Percentiles rank a stretch among this genome's conserved stretches.
phyloP scores from a whole-genome alignment of 495 filamentous ascomycete species.

The Xylaria scruposa region DNA sequence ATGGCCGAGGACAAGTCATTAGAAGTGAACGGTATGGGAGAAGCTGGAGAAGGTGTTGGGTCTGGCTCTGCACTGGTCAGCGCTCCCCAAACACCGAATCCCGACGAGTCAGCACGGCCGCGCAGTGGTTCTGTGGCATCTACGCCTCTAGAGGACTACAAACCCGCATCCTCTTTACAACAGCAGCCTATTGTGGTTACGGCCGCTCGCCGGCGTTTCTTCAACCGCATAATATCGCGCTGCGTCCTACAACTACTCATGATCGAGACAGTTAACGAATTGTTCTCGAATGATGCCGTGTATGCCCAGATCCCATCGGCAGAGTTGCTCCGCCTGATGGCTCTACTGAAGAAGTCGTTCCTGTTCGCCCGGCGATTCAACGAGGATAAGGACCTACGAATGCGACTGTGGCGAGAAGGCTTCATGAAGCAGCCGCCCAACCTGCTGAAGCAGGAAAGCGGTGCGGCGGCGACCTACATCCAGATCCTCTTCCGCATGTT shows the following conservation, averaged over 20 bases:
- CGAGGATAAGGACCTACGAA: slow-evolving; percentile 91
- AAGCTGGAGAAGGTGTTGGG: slow-evolving; percentile 39
- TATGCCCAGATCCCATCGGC: slow-evolving; percentile 89
- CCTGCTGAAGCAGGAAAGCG: slow-evolving; percentile 95
- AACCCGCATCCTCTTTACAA: slow-evolving; percentile 71
- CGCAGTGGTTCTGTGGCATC: slow-evolving; percentile 41
- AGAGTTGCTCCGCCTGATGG: slow-evolving; percentile 91
- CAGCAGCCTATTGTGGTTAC: slow-evolving; percentile 92
- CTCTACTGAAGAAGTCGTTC: slow-evolving; percentile 90
- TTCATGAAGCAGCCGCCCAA: slow-evolving; percentile 99
- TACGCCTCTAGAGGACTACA: slow-evolving; percentile 84
- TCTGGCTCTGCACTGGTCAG: slow-evolving; percentile 31
- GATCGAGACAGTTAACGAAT: slow-evolving; percentile 98
- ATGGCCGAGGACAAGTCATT: slow-evolving; percentile 60
- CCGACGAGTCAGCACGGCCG: slow-evolving; percentile 46
- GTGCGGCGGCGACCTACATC: slow-evolving; percentile 91
- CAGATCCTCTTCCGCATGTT: slow-evolving; percentile 97
- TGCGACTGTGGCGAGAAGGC: slow-evolving; percentile 92
- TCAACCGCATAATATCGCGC: slow-evolving; percentile 99
- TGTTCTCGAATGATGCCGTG: slow-evolving; percentile 96
- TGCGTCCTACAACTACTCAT: slow-evolving; percentile 97
- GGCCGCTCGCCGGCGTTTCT: slow-evolving; percentile 90
- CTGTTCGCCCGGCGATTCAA: slow-evolving; percentile 97
- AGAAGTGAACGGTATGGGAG: slow-evolving; percentile 66
- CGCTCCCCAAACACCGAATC: slow-evolving; percentile 27